phyloP scores from a whole-genome alignment of 306 rosid genomes.

The Prunus mume region DNA sequence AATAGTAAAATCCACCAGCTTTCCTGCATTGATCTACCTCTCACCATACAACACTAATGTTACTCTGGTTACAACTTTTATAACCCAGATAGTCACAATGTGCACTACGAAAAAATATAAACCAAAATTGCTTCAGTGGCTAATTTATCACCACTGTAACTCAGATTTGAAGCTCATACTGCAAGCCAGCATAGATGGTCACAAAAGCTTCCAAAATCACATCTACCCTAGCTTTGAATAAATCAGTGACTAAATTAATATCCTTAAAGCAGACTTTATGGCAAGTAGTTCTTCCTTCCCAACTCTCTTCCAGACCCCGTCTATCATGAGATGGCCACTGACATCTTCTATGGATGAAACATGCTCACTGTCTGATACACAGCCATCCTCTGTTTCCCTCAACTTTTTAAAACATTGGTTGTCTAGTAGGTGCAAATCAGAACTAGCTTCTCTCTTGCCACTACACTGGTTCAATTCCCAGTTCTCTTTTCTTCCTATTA shows the following conservation, averaged over 20 bases:
- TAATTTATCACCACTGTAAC: background rate
- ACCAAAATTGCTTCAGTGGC: background rate
- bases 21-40: too few species aligned
- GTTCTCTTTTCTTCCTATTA: slow-evolving; percentile 22
- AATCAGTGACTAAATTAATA: slow-evolving; percentile 35
- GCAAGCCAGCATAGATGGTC: background rate
- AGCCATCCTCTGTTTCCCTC: slow-evolving; percentile 37
- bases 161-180: too few species aligned
- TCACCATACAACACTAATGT: too few species aligned
- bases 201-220: background rate
- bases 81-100: background rate
- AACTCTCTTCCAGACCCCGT: slow-evolving; percentile 60
- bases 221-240: background rate
- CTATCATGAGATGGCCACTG: slow-evolving; percentile 49
- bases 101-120: background rate
- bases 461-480: slow-evolving; percentile 26
- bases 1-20: background rate
- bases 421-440: slow-evolving; percentile 43
- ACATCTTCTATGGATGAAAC: slow-evolving; percentile 26
- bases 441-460: slow-evolving; percentile 50
- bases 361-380: slow-evolving; percentile 13
- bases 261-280: slow-evolving; percentile 41
- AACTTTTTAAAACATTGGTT: slow-evolving; percentile 50
- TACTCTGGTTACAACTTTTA: background rate
- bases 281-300: slow-evolving; percentile 54